Percentiles rank a stretch among this genome's conserved stretches.
phyloP scores from a whole-genome alignment of 495 filamentous ascomycete genomes.

The Aspergillus leporis region DNA sequence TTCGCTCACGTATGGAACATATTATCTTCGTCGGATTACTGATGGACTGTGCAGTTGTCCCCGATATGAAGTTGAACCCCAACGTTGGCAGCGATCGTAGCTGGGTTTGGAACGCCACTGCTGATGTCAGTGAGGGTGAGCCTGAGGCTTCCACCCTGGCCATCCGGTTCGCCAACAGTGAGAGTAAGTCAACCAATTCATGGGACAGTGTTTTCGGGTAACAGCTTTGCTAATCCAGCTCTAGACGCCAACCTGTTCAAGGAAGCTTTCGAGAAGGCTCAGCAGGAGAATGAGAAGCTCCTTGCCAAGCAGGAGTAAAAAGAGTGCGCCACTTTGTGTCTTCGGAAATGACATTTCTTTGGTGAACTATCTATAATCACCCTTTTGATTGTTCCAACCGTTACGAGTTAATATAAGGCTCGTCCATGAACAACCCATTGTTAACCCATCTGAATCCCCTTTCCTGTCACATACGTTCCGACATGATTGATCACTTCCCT shows the following conservation, averaged over 20 bases:
- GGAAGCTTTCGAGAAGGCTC: constrained; percentile 96
- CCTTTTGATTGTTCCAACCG: constrained; percentile 16
- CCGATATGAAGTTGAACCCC: constrained; percentile 97
- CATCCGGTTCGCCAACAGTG: constrained; percentile 96
- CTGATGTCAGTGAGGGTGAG: constrained; percentile 97
- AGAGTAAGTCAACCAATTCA: constrained; percentile 67
- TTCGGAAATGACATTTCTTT: constrained; percentile 18
- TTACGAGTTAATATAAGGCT: constrained; percentile 18
- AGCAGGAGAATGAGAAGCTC: constrained; percentile 91
- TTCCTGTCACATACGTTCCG: neutral
- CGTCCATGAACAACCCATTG: constrained; percentile 7
- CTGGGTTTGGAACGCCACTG: constrained; percentile 99
- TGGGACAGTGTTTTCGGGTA: neutral
- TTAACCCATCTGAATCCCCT: constrained; percentile 3
- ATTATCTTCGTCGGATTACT: constrained; percentile 8
- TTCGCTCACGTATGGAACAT: neutral
- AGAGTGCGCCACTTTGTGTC: neutral
- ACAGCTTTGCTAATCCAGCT: neutral
- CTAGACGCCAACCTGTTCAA: constrained; percentile 96
- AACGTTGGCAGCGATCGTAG: constrained; percentile 97
- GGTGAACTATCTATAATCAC: constrained; percentile 20
- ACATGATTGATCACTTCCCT: constrained; percentile 9
- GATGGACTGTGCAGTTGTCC: constrained; percentile 68
- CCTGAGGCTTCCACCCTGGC: constrained; percentile 94
- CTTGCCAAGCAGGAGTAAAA: constrained; percentile 58